Evolutionary conservation across 2,329 filamentous ascomycete species (phyloP).

Genomic region (Endoconidiophora laricicola): DNA sequence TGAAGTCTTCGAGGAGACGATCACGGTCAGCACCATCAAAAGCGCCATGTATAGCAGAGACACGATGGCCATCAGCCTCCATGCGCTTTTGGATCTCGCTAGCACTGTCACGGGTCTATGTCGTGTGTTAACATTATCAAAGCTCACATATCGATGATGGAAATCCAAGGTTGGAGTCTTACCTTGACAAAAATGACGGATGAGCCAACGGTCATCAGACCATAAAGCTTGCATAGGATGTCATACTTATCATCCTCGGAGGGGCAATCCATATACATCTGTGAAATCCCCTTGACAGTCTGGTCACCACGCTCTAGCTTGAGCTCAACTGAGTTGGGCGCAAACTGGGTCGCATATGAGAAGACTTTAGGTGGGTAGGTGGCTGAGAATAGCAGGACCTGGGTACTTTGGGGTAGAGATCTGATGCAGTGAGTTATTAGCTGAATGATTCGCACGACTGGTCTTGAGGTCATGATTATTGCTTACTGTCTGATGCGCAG

Average conservation of each 20-base stretch:
- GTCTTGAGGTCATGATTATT: slow-evolving; percentile 4
- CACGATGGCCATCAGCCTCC: slow-evolving; percentile 76
- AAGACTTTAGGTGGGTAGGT: slow-evolving; percentile 81
- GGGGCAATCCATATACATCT: slow-evolving; percentile 91
- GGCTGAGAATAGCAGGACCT: slow-evolving; percentile 88
- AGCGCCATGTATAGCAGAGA: slow-evolving; percentile 76
- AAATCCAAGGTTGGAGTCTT: slow-evolving; percentile 16
- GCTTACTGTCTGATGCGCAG: slow-evolving; percentile 69
- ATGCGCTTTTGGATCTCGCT: slow-evolving; percentile 73
- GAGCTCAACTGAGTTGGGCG: slow-evolving; percentile 71
- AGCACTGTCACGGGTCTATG: slow-evolving; percentile 69
- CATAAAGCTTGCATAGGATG: slow-evolving; percentile 81
- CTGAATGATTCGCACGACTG: background rate
- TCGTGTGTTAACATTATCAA: slow-evolving; percentile 1
- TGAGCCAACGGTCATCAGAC: slow-evolving; percentile 87
- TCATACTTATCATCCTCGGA: slow-evolving; percentile 71
- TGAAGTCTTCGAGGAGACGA: slow-evolving; percentile 69
- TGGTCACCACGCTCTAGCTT: slow-evolving; percentile 80
- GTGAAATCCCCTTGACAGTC: slow-evolving; percentile 91
- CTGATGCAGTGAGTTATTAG: slow-evolving; percentile 29
- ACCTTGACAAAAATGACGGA: slow-evolving; percentile 97
- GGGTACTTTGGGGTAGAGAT: slow-evolving; percentile 55
- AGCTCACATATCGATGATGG: background rate
- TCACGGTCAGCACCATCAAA: slow-evolving; percentile 76
- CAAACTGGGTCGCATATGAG: slow-evolving; percentile 67